Conservation (phyloP, 352 stramenopile species). For the Globisporangium nodosum region DNA sequence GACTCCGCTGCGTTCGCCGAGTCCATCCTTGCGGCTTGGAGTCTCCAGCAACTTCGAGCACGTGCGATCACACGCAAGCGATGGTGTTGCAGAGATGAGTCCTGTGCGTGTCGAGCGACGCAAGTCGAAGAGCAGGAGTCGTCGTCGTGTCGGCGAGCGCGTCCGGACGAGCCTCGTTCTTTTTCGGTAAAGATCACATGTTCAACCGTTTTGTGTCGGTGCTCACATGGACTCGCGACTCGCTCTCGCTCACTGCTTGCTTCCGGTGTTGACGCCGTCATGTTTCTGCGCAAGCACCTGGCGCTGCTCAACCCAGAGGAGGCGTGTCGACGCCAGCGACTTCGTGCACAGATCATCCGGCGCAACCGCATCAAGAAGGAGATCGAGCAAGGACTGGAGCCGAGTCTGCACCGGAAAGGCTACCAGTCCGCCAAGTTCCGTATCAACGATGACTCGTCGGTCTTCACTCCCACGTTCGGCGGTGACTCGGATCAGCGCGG, state of each 20-base stretch:
- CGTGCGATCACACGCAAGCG: neutral
- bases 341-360: conserved; percentile 49
- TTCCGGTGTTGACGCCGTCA: conserved; percentile 8
- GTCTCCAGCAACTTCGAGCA: neutral
- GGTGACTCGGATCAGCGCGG: conserved; percentile 8
- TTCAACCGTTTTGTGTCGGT: neutral
- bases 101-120: neutral
- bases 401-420: conserved; percentile 19
- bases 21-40: neutral
- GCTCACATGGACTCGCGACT: neutral
- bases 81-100: neutral
- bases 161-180: conserved; percentile 1
- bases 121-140: neutral
- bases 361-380: conserved; percentile 61
- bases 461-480: conserved; percentile 13
- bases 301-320: conserved; percentile 53
- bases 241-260: neutral
- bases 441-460: neutral
- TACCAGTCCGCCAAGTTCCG: conserved; percentile 2
- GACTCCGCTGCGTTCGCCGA: neutral
- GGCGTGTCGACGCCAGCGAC: conserved; percentile 27
- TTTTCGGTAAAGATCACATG: conserved; percentile 2
- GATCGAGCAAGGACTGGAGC: conserved; percentile 36
- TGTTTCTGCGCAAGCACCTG: conserved; percentile 41
- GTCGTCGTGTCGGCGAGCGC: neutral